Evolutionary conservation across 83 land plant genomes (phyloP).

Genomic region (Thuja plicata): DNA sequence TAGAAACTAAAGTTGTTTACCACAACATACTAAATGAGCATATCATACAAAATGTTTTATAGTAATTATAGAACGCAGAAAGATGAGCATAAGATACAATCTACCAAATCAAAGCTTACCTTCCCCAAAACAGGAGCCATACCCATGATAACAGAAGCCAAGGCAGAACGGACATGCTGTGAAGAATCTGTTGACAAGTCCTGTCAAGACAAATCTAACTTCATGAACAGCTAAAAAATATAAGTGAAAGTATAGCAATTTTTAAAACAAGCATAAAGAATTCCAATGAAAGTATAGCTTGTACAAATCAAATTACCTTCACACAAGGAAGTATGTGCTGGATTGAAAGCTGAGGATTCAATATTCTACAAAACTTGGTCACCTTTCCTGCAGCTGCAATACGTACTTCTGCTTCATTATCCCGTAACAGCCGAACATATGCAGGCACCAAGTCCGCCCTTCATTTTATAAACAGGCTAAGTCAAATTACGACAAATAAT

Average conservation of each 20-base stretch:
- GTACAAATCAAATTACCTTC: conserved; percentile 50
- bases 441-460: conserved; percentile 91
- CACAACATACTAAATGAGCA: background rate
- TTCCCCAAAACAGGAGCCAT: conserved; percentile 97
- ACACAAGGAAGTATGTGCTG: conserved; percentile 98
- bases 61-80: background rate
- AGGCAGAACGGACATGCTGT: conserved; percentile 98
- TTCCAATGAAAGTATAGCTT: background rate
- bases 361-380: conserved; percentile 87
- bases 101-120: conserved; percentile 31
- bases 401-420: conserved; percentile 97
- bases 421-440: conserved; percentile 91
- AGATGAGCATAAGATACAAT: background rate
- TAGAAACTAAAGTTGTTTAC: too few species aligned
- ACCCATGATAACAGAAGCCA: conserved; percentile 98
- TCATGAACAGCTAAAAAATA: background rate
- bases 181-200: conserved; percentile 95
- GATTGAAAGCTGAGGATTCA: conserved; percentile 81
- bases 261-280: background rate
- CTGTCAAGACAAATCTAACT: conserved; percentile 27
- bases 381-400: conserved; percentile 98
- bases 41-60: background rate
- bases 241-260: background rate
- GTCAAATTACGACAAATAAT: background rate
- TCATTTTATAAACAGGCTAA: conserved; percentile 1